phyloP scores from a whole-genome alignment of 1,139 yeast species.

The Hansenula anomala region DNA sequence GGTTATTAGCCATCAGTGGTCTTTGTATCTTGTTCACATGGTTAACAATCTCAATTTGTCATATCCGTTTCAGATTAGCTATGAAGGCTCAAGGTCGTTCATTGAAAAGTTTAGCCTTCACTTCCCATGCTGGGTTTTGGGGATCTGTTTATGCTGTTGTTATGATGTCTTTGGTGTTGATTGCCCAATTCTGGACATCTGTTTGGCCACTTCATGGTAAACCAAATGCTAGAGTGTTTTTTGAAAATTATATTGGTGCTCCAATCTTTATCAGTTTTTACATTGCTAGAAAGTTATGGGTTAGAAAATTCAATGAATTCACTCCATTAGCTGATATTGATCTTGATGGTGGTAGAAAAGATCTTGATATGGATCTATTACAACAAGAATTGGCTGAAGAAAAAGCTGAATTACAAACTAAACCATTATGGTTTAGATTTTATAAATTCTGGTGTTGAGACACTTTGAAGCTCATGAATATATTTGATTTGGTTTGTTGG shows the following conservation, averaged over 20 bases:
- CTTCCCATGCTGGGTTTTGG: slow-evolving; percentile 57
- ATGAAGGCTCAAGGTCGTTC: slow-evolving; percentile 56
- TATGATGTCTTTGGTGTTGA: slow-evolving; percentile 52
- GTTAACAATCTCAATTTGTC: slow-evolving; percentile 70
- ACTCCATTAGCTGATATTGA: slow-evolving; percentile 37
- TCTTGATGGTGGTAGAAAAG: slow-evolving; percentile 46
- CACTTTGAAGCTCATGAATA: too few relatives aligned
- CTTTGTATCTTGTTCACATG: slow-evolving; percentile 75
- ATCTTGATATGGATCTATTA: slow-evolving; percentile 40
- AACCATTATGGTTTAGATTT: slow-evolving; percentile 27
- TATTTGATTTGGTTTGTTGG: not conserved
- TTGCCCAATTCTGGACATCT: slow-evolving; percentile 73
- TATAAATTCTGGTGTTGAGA: slow-evolving; percentile 50
- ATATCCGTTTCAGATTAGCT: slow-evolving; percentile 68
- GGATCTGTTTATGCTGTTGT: slow-evolving; percentile 61
- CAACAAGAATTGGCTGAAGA: slow-evolving; percentile 36
- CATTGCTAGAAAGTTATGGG: slow-evolving; percentile 37
- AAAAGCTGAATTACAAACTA: slow-evolving; percentile 16
- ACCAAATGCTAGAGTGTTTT: slow-evolving; percentile 45
- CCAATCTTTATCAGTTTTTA: slow-evolving; percentile 43
- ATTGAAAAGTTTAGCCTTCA: slow-evolving; percentile 57
- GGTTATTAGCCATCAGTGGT: slow-evolving; percentile 78
- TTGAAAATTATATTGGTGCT: slow-evolving; percentile 43
- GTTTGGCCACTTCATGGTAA: slow-evolving; percentile 53
- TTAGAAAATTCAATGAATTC: slow-evolving; percentile 31